Percentiles rank a stretch among this genome's conserved stretches.
These are phyloP conservation scores for Thelephora aurantiotincta DNA, from an alignment of 768 basidiomycete genomes.

Conservation along the genomic window DNA sequence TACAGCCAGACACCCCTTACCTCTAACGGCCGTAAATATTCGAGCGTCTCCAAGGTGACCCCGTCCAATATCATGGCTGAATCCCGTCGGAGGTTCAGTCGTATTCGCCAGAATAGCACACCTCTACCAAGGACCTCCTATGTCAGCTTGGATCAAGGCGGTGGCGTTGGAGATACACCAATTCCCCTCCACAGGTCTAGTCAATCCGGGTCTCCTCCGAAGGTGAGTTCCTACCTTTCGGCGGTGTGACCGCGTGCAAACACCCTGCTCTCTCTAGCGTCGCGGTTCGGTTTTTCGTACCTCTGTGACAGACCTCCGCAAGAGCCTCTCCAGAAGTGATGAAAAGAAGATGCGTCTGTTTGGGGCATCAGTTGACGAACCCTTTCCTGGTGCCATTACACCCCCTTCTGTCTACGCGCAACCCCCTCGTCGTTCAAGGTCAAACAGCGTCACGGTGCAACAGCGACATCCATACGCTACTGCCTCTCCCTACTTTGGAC, in stretches of 20 bases:
- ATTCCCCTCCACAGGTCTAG: conserved; percentile 16
- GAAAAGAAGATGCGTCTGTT: neutral
- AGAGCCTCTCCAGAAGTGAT: neutral
- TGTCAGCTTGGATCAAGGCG: conserved; percentile 30
- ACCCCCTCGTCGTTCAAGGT: conserved; percentile 4
- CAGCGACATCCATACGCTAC: conserved; percentile 13
- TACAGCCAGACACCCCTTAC: conserved; percentile 30
- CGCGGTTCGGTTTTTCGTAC: conserved; percentile 2
- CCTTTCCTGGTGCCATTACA: conserved; percentile 5
- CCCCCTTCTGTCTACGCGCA: conserved; percentile 2
- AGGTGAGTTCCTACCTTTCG: conserved; percentile 12
- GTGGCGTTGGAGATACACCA: conserved; percentile 59
- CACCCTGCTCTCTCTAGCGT: neutral
- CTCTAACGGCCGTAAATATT: conserved; percentile 22
- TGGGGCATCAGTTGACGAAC: conserved; percentile 8
- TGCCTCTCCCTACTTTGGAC: conserved; percentile 2
- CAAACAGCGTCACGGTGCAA: conserved; percentile 12
- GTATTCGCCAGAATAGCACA: conserved; percentile 7
- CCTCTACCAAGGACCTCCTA: conserved; percentile 24
- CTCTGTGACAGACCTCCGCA: neutral
- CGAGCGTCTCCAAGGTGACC: conserved; percentile 14
- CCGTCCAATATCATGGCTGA: neutral
- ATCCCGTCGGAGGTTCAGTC: conserved; percentile 18
- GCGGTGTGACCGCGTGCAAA: conserved; percentile 2
- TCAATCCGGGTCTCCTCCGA: conserved; percentile 10